phyloP scores from a whole-genome alignment of 371 early-diverging fungal genomes.

The Synchytrium microbalum region DNA sequence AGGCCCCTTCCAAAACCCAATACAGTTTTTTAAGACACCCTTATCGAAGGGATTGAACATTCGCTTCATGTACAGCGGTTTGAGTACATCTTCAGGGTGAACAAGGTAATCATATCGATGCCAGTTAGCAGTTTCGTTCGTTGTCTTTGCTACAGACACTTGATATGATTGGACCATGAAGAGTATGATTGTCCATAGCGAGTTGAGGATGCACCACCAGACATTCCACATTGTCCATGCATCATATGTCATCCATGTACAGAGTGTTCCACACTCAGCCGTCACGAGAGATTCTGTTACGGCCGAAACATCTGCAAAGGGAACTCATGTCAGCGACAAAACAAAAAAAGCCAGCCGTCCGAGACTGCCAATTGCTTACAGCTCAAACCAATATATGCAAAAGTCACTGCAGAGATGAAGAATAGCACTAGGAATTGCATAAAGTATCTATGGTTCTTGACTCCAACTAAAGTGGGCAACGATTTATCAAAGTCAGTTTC shows the following conservation, averaged over 20 bases:
- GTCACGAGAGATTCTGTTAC: constrained; percentile 1
- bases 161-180: constrained; percentile 69
- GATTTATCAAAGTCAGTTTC: constrained; percentile 1
- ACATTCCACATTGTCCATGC: constrained; percentile 59
- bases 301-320: constrained; percentile 20
- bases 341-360: no score
- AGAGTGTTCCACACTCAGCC: constrained; percentile 28
- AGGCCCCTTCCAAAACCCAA: constrained; percentile 66
- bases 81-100: constrained; percentile 27
- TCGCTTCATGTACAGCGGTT: constrained; percentile 29
- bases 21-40: constrained; percentile 63
- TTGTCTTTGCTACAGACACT: constrained; percentile 69
- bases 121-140: constrained; percentile 79
- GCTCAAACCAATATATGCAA: constrained; percentile 47
- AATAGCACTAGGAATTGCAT: constrained; percentile 62
- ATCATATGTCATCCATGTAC: constrained; percentile 67
- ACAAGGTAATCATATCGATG: constrained; percentile 35
- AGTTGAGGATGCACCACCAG: constrained; percentile 64
- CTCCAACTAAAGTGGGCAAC: constrained; percentile 68
- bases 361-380: no score
- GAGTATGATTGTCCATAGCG: constrained; percentile 73
- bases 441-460: constrained; percentile 76
- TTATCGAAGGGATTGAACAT: constrained; percentile 50
- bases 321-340: not conserved
- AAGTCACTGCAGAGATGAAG: constrained; percentile 28